These are phyloP conservation scores for Aureobasidium subglaciale DNA, from an alignment of 2,329 filamentous ascomycete species.

Conservation along the genomic window DNA sequence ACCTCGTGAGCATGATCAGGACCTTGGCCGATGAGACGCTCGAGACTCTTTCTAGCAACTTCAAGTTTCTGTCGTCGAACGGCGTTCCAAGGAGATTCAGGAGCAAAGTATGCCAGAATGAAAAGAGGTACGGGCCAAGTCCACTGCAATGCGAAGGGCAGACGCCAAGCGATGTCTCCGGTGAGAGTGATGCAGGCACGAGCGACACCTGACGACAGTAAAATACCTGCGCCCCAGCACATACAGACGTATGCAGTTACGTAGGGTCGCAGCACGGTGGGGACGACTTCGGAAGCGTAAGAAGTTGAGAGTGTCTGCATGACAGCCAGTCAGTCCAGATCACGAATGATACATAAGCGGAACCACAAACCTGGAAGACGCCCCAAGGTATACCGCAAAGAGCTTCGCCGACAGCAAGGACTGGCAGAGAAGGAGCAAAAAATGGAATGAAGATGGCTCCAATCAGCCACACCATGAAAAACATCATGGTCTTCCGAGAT, in stretches of 20 bases:
- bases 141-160: constrained; percentile 41
- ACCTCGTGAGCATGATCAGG: neutral
- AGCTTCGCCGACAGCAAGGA: constrained; percentile 54
- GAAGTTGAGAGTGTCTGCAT: constrained; percentile 37
- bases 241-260: constrained; percentile 55
- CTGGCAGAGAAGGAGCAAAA: neutral
- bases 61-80: constrained; percentile 30
- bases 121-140: constrained; percentile 30
- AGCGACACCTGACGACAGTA: constrained; percentile 42
- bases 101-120: constrained; percentile 33
- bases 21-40: neutral
- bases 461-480: neutral
- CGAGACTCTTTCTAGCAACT: constrained; percentile 17
- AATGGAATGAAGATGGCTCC: constrained; percentile 48
- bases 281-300: constrained; percentile 61
- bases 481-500: constrained; percentile 1
- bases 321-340: constrained; percentile 26
- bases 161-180: constrained; percentile 31
- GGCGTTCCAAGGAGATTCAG: constrained; percentile 32
- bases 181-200: constrained; percentile 25
- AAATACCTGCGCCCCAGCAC: constrained; percentile 56
- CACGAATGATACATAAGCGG: constrained; percentile 31
- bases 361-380: constrained; percentile 36
- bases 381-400: constrained; percentile 55
- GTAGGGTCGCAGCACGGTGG: constrained; percentile 50